These are phyloP conservation scores for Fistulifera pelliculosa DNA, from an alignment of 108 stramenopile species.

Conservation along the genomic window DNA sequence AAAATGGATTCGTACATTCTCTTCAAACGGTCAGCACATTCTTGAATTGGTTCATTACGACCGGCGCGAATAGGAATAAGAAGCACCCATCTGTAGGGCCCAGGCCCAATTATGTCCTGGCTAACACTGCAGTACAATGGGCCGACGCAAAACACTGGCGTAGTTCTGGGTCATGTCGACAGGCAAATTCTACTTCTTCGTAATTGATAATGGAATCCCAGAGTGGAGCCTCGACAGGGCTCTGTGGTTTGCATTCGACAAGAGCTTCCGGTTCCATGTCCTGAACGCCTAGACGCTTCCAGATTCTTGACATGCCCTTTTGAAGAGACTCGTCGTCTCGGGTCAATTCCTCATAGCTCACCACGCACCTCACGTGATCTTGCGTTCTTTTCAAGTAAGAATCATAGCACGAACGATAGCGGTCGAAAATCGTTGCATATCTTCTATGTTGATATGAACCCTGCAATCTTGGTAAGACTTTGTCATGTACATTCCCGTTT, in stretches of 20 bases:
- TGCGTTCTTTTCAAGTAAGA: not conserved
- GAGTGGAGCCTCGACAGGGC: not conserved
- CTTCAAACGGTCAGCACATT: not conserved
- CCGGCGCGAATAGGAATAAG: not conserved
- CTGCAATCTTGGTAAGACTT: conserved; percentile 10
- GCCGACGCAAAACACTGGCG: not conserved
- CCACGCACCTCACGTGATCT: not conserved
- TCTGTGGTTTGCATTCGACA: not conserved
- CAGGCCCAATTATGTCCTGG: not conserved
- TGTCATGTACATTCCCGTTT: conserved; percentile 30
- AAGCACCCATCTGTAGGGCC: not conserved
- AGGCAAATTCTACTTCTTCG: conserved; percentile 5
- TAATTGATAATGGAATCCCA: not conserved
- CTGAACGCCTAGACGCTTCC: not conserved
- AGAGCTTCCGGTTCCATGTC: not conserved
- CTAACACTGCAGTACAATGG: not conserved
- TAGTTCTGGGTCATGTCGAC: not conserved
- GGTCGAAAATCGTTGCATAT: not conserved
- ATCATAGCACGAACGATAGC: not conserved
- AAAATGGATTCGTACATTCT: not conserved
- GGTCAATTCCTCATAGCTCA: not conserved
- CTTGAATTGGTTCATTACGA: not conserved
- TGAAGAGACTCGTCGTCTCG: not conserved
- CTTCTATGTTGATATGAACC: not conserved
- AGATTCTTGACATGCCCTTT: not conserved